phyloP scores from a whole-genome alignment of 331 rosid species.

The Pyrus hybrid region DNA sequence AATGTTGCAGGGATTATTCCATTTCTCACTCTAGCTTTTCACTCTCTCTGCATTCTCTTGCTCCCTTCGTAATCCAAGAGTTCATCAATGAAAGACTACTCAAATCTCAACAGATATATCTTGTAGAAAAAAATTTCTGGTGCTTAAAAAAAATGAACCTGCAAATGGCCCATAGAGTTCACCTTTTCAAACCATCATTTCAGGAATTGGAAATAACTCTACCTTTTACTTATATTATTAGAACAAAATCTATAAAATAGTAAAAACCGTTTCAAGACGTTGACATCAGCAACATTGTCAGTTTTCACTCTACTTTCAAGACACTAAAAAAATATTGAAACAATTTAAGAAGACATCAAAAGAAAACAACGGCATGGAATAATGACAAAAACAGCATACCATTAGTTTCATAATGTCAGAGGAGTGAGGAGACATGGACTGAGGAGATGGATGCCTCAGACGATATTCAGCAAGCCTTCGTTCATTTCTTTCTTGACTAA shows the following conservation, averaged over 20 bases:
- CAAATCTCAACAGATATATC: neutral
- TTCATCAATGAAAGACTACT: no score
- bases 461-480: constrained; percentile 64
- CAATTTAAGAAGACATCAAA: neutral
- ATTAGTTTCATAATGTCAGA: constrained; percentile 16
- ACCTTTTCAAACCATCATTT: neutral
- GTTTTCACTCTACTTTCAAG: neutral
- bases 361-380: neutral
- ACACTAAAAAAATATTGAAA: neutral
- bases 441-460: constrained; percentile 47
- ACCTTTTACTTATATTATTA: neutral
- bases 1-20: no score
- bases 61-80: no score
- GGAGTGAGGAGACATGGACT: constrained; percentile 31
- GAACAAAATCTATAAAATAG: no score
- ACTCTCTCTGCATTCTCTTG: no score
- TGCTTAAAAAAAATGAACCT: neutral
- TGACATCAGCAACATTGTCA: neutral
- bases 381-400: constrained; percentile 20
- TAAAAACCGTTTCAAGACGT: no score
- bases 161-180: neutral
- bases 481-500: constrained; percentile 78
- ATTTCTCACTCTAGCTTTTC: no score
- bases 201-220: neutral
- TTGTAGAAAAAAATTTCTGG: neutral